Evolutionary conservation across 495 filamentous ascomycete genomes (phyloP).

Genomic region (Lindgomyces ingoldianus): DNA sequence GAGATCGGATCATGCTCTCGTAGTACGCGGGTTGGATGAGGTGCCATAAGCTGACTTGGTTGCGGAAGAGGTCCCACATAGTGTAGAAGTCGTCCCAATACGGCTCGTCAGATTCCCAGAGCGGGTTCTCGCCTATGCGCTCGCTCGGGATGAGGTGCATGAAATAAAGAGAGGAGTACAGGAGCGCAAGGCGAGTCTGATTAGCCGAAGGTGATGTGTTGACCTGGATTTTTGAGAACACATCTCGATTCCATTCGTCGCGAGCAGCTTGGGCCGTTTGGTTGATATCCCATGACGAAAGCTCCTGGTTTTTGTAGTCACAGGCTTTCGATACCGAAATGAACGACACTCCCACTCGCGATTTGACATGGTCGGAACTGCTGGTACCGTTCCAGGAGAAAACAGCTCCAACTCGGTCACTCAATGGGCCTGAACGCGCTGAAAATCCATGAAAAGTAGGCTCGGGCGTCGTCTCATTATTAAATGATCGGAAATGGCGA

Average conservation of each 20-base stretch:
- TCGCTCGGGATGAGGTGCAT: conserved; percentile 45
- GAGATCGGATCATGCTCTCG: conserved; percentile 37
- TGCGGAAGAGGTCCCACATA: conserved; percentile 45
- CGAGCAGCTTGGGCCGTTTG: conserved; percentile 34
- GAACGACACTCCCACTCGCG: conserved; percentile 43
- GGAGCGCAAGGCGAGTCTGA: conserved; percentile 36
- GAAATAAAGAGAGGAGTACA: conserved; percentile 44
- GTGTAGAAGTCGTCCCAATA: conserved; percentile 47
- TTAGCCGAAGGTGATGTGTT: conserved; percentile 35
- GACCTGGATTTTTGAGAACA: conserved; percentile 43
- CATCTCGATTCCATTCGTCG: conserved; percentile 43
- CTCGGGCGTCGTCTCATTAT: conserved; percentile 35
- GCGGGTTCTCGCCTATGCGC: conserved; percentile 44
- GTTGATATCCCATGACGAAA: conserved; percentile 39
- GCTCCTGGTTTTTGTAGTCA: conserved; percentile 41
- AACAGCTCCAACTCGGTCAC: conserved; percentile 41
- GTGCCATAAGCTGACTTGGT: conserved; percentile 39
- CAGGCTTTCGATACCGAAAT: conserved; percentile 45
- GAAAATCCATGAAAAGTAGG: conserved; percentile 33
- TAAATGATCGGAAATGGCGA: conserved; percentile 29
- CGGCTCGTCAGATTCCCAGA: conserved; percentile 42
- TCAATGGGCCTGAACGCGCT: conserved; percentile 38
- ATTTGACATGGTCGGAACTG: conserved; percentile 26
- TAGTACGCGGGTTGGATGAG: conserved; percentile 42
- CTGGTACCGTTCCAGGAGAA: conserved; percentile 39